phyloP scores from a whole-genome alignment of 2,329 filamentous ascomycete species.

The Diaporthe citrichinensis region DNA sequence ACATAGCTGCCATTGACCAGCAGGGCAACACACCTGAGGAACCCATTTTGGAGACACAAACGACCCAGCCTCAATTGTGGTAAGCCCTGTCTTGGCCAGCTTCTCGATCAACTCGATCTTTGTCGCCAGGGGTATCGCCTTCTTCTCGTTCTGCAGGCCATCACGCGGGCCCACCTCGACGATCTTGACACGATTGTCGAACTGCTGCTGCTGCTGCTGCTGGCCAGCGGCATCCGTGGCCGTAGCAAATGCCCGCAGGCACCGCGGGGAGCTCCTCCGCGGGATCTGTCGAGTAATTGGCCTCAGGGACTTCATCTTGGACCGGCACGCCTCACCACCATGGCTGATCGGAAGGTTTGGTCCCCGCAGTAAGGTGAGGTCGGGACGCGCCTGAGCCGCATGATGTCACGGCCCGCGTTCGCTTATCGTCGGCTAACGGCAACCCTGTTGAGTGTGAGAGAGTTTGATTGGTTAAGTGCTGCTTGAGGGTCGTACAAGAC shows the following conservation, averaged over 20 bases:
- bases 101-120: slow-evolving; percentile 83
- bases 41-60: slow-evolving; percentile 90
- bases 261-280: slow-evolving; percentile 29
- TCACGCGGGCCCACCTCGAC: slow-evolving; percentile 89
- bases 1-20: neutral
- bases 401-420: slow-evolving; percentile 34
- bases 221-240: slow-evolving; percentile 48
- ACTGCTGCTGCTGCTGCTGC: slow-evolving; percentile 41
- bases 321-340: slow-evolving; percentile 36
- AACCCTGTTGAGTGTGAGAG: neutral
- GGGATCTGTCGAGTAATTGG: slow-evolving; percentile 27
- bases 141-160: slow-evolving; percentile 89
- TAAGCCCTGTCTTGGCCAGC: slow-evolving; percentile 77
- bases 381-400: slow-evolving; percentile 23
- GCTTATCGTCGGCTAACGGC: slow-evolving; percentile 32
- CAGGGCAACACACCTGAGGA: slow-evolving; percentile 73
- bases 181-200: slow-evolving; percentile 69
- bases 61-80: slow-evolving; percentile 83
- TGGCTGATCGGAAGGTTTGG: slow-evolving; percentile 21
- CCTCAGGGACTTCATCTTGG: slow-evolving; percentile 39
- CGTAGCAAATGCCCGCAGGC: slow-evolving; percentile 57
- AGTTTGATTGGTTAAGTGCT: neutral
- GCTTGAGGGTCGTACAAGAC: neutral
- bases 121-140: slow-evolving; percentile 75
- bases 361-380: slow-evolving; percentile 21